phyloP scores from a whole-genome alignment of 2,329 filamentous ascomycete species.

The Metarhizium album region DNA sequence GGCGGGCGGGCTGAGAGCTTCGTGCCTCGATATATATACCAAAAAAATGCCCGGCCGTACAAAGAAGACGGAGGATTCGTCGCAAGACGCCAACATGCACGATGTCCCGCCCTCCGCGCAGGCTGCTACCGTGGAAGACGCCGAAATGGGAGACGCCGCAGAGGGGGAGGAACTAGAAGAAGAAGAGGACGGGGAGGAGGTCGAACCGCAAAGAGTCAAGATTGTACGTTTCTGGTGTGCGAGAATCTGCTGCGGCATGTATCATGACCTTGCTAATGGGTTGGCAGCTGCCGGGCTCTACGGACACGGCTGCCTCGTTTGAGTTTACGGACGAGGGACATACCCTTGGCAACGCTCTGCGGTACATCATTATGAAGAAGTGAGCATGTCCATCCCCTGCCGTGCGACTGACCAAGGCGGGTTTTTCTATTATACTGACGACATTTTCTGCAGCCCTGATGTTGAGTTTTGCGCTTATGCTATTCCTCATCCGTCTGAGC shows the following conservation, averaged over 20 bases:
- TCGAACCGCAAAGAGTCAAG: slow-evolving; percentile 45
- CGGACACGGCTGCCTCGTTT: slow-evolving; percentile 84
- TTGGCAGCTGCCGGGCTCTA: slow-evolving; percentile 67
- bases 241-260: not conserved
- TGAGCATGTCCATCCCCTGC: slow-evolving; percentile 43
- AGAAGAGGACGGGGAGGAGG: slow-evolving; percentile 30
- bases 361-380: slow-evolving; percentile 99
- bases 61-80: slow-evolving; percentile 21
- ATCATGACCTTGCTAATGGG: not conserved
- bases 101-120: slow-evolving; percentile 31
- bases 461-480: slow-evolving; percentile 98
- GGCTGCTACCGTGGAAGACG: slow-evolving; percentile 22
- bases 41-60: slow-evolving; percentile 31
- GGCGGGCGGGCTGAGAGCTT: not conserved
- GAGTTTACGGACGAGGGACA: slow-evolving; percentile 92
- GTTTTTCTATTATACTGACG: slow-evolving; percentile 5
- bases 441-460: slow-evolving; percentile 54
- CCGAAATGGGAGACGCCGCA: slow-evolving; percentile 19
- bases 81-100: slow-evolving; percentile 31
- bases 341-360: slow-evolving; percentile 85
- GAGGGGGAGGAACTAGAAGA: slow-evolving; percentile 28
- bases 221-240: slow-evolving; percentile 39
- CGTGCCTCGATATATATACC: not conserved
- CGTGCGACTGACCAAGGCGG: too few relatives aligned
- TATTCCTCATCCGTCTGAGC: slow-evolving; percentile 91